phyloP scores from a whole-genome alignment of 305 asterid genomes.

The Fraxinus greggii region DNA sequence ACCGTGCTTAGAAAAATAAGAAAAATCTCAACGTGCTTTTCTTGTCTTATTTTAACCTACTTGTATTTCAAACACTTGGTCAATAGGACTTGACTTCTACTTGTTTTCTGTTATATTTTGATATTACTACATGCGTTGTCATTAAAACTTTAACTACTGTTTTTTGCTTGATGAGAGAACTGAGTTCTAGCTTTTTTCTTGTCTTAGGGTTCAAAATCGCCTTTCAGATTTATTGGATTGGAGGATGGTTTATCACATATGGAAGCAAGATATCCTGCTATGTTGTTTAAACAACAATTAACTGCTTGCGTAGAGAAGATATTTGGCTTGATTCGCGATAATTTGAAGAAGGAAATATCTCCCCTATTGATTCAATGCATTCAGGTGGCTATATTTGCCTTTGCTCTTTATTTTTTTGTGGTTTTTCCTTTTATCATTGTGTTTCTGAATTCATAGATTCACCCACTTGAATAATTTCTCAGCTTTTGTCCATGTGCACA shows the following conservation, averaged over 20 bases:
- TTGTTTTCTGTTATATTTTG: background rate
- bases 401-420: slow-evolving; percentile 2
- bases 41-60: background rate
- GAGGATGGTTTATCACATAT: slow-evolving; percentile 80
- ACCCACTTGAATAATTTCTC: background rate
- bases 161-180: background rate
- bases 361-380: slow-evolving; percentile 83
- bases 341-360: slow-evolving; percentile 93
- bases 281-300: slow-evolving; percentile 85
- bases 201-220: slow-evolving; percentile 61
- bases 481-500: background rate
- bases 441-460: background rate
- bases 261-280: slow-evolving; percentile 94
- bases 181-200: slow-evolving; percentile 8
- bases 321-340: slow-evolving; percentile 92
- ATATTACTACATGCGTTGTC: background rate
- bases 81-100: background rate
- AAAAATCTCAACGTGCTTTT: background rate
- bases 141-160: background rate
- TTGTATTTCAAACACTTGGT: background rate
- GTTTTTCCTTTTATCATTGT: background rate
- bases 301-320: slow-evolving; percentile 96
- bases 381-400: slow-evolving; percentile 52
- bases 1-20: background rate
- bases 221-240: slow-evolving; percentile 64